Base-by-base conservation (phyloP, 495 filamentous ascomycete species). In the Penicillium pancosmium region DNA sequence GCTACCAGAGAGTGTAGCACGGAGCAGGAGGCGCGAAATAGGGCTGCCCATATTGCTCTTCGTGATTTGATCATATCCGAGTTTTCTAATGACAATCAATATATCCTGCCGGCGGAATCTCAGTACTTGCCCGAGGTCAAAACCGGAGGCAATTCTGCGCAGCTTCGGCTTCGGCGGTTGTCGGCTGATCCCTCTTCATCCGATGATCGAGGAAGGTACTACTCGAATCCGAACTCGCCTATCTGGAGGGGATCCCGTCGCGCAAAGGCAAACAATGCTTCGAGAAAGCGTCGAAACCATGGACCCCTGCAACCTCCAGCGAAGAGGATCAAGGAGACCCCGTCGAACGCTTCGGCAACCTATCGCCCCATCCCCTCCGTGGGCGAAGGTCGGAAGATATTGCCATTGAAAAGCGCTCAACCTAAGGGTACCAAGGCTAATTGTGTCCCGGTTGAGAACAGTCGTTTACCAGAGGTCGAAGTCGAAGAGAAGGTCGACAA, bases 21-120 rank as follows among this genome's bases (percentile, higher is more conserved):
- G 10, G 11, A 33, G 35, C 25, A 6, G 0, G 50, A 61, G 21
- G 73, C 74, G 0, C 63, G 61, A 27, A 71, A 72, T 31, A 66
- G 66, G 15, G 64, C 67, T 11, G 68, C 72, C 0, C 71, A 76
- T 33, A 41, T 57, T 31, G 66, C 72, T 11, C 13, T 78, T 25
- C 57, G 73, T 21, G 48, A 51, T 6, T 41, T 74, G 8, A 38
- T 73, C 6, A 52, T 70, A 8, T 31, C 35, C 3, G 68, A 58
- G 0, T 31, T 15, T 1, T 36, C 46, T 12, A 10, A 34, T 43
- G 27, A 31, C 5, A 16, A 16, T 31, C 50, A 10, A 34, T 38
- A 5, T 33, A 55, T 51, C 35, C 8, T 52, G 0, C 38, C 61
- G 2, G 38, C 50, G 1, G 41, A 43, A 18, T 44, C 41, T n/a